These are phyloP conservation scores for Pleurotus sapidus DNA, from an alignment of 768 basidiomycete species.

Conservation along the genomic window DNA sequence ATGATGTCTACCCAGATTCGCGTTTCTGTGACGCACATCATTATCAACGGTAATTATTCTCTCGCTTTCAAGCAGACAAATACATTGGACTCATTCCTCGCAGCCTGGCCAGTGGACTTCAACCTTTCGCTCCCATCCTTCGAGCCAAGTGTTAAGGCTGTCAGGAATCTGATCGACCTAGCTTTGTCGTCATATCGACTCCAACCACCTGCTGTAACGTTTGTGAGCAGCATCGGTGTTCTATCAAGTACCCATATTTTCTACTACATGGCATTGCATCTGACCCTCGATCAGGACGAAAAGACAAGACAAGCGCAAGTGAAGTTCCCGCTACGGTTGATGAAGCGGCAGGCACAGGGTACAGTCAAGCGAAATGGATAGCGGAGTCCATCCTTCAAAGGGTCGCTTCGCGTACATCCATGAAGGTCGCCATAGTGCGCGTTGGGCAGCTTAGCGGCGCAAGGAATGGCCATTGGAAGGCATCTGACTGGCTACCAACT, in stretches of 20 bases:
- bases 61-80: too few relatives aligned
- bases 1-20: neutral
- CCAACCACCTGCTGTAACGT: conserved; percentile 31
- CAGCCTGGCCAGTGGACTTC: conserved; percentile 49
- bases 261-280: conserved; percentile 8
- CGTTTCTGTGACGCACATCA: conserved; percentile 18
- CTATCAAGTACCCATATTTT: conserved; percentile 21
- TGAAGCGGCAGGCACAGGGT: conserved; percentile 22
- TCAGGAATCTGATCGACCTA: conserved; percentile 38
- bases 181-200: conserved; percentile 24
- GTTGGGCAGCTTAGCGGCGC: conserved; percentile 35
- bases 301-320: neutral
- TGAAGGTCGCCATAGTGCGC: conserved; percentile 25
- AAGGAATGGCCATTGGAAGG: conserved; percentile 32
- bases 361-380: conserved; percentile 41
- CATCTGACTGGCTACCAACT: conserved; percentile 32
- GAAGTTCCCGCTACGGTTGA: neutral
- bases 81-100: too few relatives aligned
- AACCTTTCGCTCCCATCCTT: conserved; percentile 41
- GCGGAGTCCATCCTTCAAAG: conserved; percentile 30
- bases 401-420: conserved; percentile 14
- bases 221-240: conserved; percentile 29
- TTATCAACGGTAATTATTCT: conserved; percentile 26
- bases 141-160: conserved; percentile 36
- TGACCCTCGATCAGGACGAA: neutral